Evolutionary conservation across 805 yeast species (phyloP).

Genomic region (Tetrapisispora iriomotensis): DNA sequence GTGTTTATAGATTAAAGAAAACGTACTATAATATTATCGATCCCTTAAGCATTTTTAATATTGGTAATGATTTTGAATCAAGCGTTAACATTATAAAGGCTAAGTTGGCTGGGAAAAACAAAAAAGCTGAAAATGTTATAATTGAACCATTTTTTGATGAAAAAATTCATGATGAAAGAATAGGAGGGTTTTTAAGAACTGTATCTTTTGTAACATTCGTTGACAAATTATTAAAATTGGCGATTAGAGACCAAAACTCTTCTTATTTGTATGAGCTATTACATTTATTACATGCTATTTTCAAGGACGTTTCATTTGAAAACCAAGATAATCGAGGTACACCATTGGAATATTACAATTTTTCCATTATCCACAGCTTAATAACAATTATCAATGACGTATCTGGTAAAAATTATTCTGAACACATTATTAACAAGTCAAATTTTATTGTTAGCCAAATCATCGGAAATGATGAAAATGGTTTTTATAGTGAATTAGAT

Average conservation of each 20-base stretch:
- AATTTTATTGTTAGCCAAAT: slow-evolving; percentile 44
- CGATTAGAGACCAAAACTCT: slow-evolving; percentile 43
- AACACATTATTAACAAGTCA: slow-evolving; percentile 43
- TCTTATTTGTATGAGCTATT: slow-evolving; percentile 49
- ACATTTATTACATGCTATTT: slow-evolving; percentile 59
- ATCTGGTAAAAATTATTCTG: slow-evolving; percentile 33
- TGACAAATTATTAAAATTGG: slow-evolving; percentile 45
- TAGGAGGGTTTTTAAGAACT: slow-evolving; percentile 45
- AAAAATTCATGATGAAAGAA: slow-evolving; percentile 28
- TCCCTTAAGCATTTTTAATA: slow-evolving; percentile 40
- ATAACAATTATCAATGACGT: slow-evolving; percentile 40
- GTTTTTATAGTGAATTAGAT: slow-evolving; percentile 41
- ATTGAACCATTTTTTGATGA: slow-evolving; percentile 37
- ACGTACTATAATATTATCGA: slow-evolving; percentile 40
- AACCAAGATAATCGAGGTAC: slow-evolving; percentile 40
- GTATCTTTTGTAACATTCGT: slow-evolving; percentile 45
- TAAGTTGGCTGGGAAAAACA: slow-evolving; percentile 33
- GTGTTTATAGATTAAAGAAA: slow-evolving; percentile 51
- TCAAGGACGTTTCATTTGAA: slow-evolving; percentile 36
- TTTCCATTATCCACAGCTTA: slow-evolving; percentile 25
- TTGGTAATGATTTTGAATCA: slow-evolving; percentile 44
- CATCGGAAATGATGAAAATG: slow-evolving; percentile 37
- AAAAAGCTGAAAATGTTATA: slow-evolving; percentile 35
- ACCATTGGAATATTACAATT: slow-evolving; percentile 41
- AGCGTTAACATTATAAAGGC: slow-evolving; percentile 39